Percentiles rank a stretch among this genome's conserved stretches.
These are phyloP conservation scores for Fusarium sp. DNA, from an alignment of 2,329 filamentous ascomycete species.

Conservation along the genomic window DNA sequence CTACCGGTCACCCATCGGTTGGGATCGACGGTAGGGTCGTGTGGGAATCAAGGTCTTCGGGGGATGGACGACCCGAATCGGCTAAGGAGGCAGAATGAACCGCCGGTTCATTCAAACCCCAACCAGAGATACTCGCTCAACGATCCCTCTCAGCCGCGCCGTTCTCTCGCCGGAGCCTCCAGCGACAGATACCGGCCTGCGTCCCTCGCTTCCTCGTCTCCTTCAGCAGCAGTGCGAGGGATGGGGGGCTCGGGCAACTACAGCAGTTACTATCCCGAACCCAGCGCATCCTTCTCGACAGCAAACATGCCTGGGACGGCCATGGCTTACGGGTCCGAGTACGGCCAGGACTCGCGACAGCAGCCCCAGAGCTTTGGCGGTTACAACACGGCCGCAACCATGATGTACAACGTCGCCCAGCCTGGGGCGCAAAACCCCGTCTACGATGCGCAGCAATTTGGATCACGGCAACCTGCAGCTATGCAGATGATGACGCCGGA, in stretches of 20 bases:
- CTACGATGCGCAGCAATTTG: slow-evolving; percentile 83
- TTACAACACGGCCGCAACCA: slow-evolving; percentile 69
- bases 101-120: slow-evolving; percentile 70
- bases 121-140: slow-evolving; percentile 64
- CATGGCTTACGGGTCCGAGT: slow-evolving; percentile 72
- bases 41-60: slow-evolving; percentile 62
- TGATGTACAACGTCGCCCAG: slow-evolving; percentile 84
- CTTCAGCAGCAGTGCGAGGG: slow-evolving; percentile 56
- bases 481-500: slow-evolving; percentile 73
- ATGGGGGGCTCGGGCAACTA: slow-evolving; percentile 68
- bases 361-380: slow-evolving; percentile 65
- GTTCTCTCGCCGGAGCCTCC: slow-evolving; percentile 44
- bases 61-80: slow-evolving; percentile 84
- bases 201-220: slow-evolving; percentile 60
- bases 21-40: slow-evolving; percentile 67
- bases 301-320: slow-evolving; percentile 66
- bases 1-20: slow-evolving; percentile 71
- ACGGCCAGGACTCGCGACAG: slow-evolving; percentile 70
- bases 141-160: slow-evolving; percentile 60
- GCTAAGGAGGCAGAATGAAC: slow-evolving; percentile 79
- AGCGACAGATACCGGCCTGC: slow-evolving; percentile 60
- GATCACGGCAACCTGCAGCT: slow-evolving; percentile 78
- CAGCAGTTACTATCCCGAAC: slow-evolving; percentile 69
- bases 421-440: slow-evolving; percentile 69
- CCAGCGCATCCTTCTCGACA: slow-evolving; percentile 62